phyloP scores from a whole-genome alignment of 257 asterid species.

The Solanum pimpinellifolium region DNA sequence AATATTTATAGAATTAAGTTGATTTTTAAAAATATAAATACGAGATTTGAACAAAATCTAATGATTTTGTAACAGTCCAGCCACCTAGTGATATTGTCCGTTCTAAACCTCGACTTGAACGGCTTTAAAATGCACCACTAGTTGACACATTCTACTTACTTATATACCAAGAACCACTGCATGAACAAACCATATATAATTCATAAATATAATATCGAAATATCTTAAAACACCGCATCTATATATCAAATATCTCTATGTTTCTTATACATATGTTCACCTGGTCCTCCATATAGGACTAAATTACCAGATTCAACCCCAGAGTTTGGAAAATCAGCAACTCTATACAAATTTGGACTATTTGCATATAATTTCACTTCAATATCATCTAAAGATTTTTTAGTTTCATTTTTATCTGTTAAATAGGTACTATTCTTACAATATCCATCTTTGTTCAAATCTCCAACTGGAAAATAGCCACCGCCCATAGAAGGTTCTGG shows the following conservation, averaged over 20 bases:
- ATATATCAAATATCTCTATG: background rate
- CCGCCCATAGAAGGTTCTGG: background rate
- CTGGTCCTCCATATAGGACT: background rate
- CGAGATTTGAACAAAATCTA: too few relatives aligned
- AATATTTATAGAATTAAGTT: too few relatives aligned
- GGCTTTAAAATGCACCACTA: background rate
- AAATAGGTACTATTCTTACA: background rate
- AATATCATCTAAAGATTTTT: background rate
- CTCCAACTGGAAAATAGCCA: background rate
- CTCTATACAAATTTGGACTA: background rate
- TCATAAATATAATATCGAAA: too few relatives aligned
- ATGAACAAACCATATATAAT: background rate
- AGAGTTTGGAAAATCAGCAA: background rate
- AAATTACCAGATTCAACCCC: background rate
- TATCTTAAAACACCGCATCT: too few relatives aligned
- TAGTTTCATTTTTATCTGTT: background rate
- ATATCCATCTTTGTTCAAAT: background rate
- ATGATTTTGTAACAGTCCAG: background rate
- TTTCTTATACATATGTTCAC: background rate
- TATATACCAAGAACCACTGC: too few relatives aligned
- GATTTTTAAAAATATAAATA: too few relatives aligned
- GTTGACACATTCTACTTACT: background rate
- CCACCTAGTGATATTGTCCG: accelerated
- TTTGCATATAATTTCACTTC: background rate
- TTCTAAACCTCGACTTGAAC: accelerated